Evolutionary conservation across 2,329 filamentous ascomycete genomes (phyloP).

Genomic region (Penicillium sumatraense): DNA sequence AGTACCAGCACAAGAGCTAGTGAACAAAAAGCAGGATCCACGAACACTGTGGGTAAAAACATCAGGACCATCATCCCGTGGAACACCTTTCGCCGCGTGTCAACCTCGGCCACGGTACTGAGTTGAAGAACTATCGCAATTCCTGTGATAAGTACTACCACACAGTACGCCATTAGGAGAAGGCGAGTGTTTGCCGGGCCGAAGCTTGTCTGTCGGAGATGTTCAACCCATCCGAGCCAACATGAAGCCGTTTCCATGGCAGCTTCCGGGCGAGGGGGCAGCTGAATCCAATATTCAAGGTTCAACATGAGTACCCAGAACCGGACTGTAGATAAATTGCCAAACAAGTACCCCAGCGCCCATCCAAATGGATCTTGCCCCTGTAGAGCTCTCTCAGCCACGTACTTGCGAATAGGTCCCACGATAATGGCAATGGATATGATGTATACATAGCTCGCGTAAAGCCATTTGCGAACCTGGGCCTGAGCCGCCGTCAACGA

Average conservation of each 20-base stretch:
- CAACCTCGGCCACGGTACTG: constrained; percentile 81
- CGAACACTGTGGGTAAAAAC: constrained; percentile 82
- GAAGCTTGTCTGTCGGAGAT: constrained; percentile 66
- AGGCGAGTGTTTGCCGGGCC: constrained; percentile 84
- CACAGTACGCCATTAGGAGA: constrained; percentile 74
- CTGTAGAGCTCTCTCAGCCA: constrained; percentile 68
- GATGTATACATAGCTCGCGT: constrained; percentile 77
- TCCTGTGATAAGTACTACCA: constrained; percentile 69
- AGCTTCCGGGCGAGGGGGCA: constrained; percentile 58
- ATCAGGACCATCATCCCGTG: constrained; percentile 98
- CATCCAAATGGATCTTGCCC: constrained; percentile 85
- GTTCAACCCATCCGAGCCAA: constrained; percentile 64
- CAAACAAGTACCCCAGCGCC: constrained; percentile 87
- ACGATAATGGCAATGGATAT: constrained; percentile 70
- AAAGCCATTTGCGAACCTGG: constrained; percentile 76
- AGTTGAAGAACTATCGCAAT: constrained; percentile 76
- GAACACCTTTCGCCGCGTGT: constrained; percentile 95
- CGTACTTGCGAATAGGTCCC: constrained; percentile 71
- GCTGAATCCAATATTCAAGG: constrained; percentile 74
- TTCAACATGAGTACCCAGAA: constrained; percentile 71
- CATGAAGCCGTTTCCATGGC: constrained; percentile 46
- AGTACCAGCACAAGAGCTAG: constrained; percentile 80
- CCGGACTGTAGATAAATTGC: constrained; percentile 73
- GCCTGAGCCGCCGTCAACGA: constrained; percentile 81
- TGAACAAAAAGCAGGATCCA: constrained; percentile 83